Evolutionary conservation across 148 eudicot species (phyloP), one percentile per base, ranked within the genome.

Genomic region (Cornus controversa): DNA sequence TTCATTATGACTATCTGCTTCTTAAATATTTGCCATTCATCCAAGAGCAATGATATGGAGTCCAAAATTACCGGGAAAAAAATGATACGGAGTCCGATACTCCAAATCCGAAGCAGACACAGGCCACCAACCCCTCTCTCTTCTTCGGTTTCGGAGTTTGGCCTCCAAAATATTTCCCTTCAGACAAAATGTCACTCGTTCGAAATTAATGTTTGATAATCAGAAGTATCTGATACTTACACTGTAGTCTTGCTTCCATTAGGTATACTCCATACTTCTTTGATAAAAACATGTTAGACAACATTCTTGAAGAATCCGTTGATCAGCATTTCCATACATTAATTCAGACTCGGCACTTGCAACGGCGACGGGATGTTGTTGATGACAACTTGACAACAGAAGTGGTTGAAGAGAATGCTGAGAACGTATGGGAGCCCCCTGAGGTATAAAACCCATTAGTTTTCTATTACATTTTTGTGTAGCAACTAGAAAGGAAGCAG

Each of bases 191-290:
- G 22, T 54, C 9, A 5, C 15, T 66, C 20, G 15, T 13, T 60
- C 63, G 24, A 4, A 60, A 37, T 29, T 25, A 40, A 26, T 67
- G 60, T 71, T 60, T 14, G 14, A 6, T 8, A 40, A 3, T 24
- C 15, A 3, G 15, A 63, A 18, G 7, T 45, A 45, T 79, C 20
- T 66, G 67, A 66, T 66, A 66, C 70, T 53, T 67, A 53, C 37
- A 20, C 5, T 68, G 36, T 53, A 5, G 27, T 74, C 24, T 70
- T 69, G 34, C 18, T 80, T 16, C 29, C 27, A 25, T 29, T 81
- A 95, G 98, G 98, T 95, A 95, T 85, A 93, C 98, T 73, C 98
- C 98, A 14, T 95, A 89, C 79, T 95, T 95, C 78, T 95, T 95
- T 80, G 94, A 95, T 82, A 95, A 93, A 87, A 84, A 78, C 70